Conservation (phyloP, 139 green algal genomes). For the Edaphochlamys debaryana region DNA sequence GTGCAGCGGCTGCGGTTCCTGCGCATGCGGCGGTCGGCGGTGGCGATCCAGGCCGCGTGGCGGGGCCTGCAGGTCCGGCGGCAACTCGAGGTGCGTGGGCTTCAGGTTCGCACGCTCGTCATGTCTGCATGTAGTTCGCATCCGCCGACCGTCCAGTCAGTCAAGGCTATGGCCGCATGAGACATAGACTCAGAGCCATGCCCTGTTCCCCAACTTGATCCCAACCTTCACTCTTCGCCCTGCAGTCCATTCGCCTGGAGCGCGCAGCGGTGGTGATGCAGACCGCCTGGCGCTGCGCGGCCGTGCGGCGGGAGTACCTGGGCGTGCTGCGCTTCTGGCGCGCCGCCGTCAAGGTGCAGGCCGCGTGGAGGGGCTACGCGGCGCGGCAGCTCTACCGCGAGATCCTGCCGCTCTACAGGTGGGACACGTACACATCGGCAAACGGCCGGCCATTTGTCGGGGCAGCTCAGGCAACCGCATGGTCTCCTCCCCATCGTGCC, state of each 20-base stretch:
- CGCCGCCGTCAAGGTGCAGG: conserved; percentile 5
- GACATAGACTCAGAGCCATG: too few species aligned
- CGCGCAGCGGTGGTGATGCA: conserved; percentile 20
- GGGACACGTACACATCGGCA: too few species aligned
- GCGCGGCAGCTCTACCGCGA: conserved; percentile 16
- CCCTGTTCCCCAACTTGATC: too few species aligned
- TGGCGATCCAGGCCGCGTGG: conserved; percentile 62
- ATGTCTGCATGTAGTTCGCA: too few species aligned
- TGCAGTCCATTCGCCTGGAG: conserved; percentile 6
- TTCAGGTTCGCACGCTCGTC: too few species aligned
- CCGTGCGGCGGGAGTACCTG: conserved; percentile 16
- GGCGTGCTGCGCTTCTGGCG: conserved; percentile 20
- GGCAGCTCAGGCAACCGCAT: too few species aligned
- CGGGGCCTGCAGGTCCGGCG: conserved; percentile 56
- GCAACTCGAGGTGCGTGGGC: background rate
- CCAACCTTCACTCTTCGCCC: too few species aligned
- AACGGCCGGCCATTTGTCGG: too few species aligned
- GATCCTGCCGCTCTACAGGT: too few species aligned
- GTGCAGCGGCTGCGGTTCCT: background rate
- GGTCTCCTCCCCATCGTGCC: too few species aligned
- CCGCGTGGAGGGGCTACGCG: conserved; percentile 6
- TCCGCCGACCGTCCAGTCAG: too few species aligned
- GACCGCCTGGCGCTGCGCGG: conserved; percentile 24
- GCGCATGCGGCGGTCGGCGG: background rate
- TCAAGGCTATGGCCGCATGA: too few species aligned